These are phyloP conservation scores for Talaromyces sp. DNA, from an alignment of 2,329 filamentous ascomycete species.

Conservation along the genomic window DNA sequence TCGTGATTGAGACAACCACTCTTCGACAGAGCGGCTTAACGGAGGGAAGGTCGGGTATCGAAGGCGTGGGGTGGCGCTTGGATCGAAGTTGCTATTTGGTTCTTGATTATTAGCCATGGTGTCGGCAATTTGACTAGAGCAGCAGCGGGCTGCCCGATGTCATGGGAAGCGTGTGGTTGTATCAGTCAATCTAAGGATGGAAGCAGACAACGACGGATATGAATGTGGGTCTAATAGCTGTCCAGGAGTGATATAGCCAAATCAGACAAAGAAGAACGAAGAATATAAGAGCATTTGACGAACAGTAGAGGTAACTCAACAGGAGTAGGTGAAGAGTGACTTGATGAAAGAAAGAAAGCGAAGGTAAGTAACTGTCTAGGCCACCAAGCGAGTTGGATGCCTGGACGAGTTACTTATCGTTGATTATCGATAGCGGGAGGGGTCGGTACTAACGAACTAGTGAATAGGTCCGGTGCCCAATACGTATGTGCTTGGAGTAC, in stretches of 20 bases:
- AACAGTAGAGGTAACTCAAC: not conserved
- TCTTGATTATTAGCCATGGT: constrained; percentile 40
- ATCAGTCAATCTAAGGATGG: constrained; percentile 6
- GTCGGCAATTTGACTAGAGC: constrained; percentile 12
- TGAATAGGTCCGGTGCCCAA: constrained; percentile 11
- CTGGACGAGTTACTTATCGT: constrained; percentile 1
- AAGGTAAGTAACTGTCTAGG: not conserved
- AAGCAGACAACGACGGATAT: constrained; percentile 11
- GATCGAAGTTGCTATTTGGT: constrained; percentile 29
- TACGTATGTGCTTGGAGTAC: not conserved
- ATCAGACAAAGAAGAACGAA: constrained; percentile 4
- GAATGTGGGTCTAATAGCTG: constrained; percentile 7
- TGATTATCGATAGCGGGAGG: constrained; percentile 13
- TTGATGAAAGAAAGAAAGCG: not conserved
- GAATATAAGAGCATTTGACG: not conserved
- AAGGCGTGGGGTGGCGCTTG: constrained; percentile 30
- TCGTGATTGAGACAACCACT: constrained; percentile 42
- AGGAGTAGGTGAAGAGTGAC: not conserved
- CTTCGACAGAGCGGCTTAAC: constrained; percentile 37
- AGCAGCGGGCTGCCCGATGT: constrained; percentile 5
- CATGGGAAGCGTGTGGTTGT: constrained; percentile 2
- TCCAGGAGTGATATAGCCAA: constrained; percentile 2
- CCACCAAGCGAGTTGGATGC: not conserved
- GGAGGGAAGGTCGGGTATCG: constrained; percentile 43
- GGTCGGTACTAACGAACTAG: constrained; percentile 9